Base-by-base conservation (phyloP, 192 early-diverging fungal genomes). In the Coemansia sp. region DNA sequence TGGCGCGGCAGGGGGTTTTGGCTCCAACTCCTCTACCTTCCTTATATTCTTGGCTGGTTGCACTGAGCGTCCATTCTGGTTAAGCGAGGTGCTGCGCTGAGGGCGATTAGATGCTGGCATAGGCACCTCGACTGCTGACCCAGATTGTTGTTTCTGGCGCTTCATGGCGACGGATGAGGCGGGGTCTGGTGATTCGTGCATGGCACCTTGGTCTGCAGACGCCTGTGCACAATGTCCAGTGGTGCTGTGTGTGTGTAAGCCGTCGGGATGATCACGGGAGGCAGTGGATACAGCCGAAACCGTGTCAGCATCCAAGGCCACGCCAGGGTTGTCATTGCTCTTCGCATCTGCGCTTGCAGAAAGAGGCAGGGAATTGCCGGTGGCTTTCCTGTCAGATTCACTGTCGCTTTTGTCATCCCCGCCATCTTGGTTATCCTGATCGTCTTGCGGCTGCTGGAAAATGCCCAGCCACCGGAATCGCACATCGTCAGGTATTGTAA, bases 401-500 rank as follows among this genome's bases (percentile, higher is more conserved):
- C 58, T 13, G 7, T 71, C 67, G 32, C 59, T 56, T 45, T 19
- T 37, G 16, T 21, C 46, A 12, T 8, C 47, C 6, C 41, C 69
- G 4, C 69, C 51, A 16, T 41, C 9, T 13, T 59, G 60, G 49
- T 49, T 62, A 16, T 37, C 15, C 22, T 71, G 72, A 0, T 67
- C 46, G 42, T 76, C 74, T 13, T 74, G 45, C n/a, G 80, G 75
- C 62, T 74, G 66, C 57, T 82, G 71, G 47, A 77, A 82, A 3
- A 82, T 82, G 40, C 72, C 80, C 45, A 82, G 66, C 80, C 80
- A 82, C 65, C 80, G 80, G 52, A 82, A 82, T 41, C 80, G 74
- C 37, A 82, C 69, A 52, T 82, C 80, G 37, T 82, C 80, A 5
- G 80, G 80, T n/a, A 82, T 65, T 10, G 52, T 65, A 63, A 82